Percentiles rank a stretch among this genome's conserved stretches.
Conservation (phyloP, 306 rosid species). For the Abrus precatorius region DNA sequence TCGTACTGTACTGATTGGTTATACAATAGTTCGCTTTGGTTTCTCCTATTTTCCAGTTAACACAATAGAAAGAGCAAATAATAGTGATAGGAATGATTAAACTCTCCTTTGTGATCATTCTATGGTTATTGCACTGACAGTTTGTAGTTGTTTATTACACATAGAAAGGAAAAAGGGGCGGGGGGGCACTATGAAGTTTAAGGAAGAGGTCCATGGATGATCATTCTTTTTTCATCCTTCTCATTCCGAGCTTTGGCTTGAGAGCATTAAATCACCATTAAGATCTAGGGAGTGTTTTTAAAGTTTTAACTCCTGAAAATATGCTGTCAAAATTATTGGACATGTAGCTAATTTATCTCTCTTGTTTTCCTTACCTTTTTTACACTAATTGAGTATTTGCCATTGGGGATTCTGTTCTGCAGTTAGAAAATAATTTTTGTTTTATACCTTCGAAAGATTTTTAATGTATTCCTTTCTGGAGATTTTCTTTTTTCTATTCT, state of each 20-base stretch:
- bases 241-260: neutral
- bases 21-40: neutral
- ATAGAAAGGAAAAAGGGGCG: neutral
- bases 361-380: neutral
- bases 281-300: constrained; percentile 5
- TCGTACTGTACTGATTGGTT: neutral
- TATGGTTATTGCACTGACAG: constrained; percentile 2
- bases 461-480: constrained; percentile 35
- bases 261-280: constrained; percentile 13
- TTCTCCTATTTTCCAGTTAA: neutral
- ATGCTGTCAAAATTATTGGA: neutral
- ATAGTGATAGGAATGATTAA: constrained; percentile 22
- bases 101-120: constrained; percentile 18
- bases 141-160: constrained; percentile 32
- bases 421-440: neutral
- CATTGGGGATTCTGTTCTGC: constrained; percentile 7
- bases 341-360: constrained; percentile 8
- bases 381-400: neutral
- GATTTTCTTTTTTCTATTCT: constrained; percentile 12
- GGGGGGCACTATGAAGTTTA: neutral
- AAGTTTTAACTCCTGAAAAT: constrained; percentile 2
- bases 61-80: constrained; percentile 26
- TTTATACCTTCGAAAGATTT: constrained; percentile 13
- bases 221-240: constrained; percentile 11
- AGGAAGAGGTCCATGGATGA: constrained; percentile 1